Evolutionary conservation across 2,329 filamentous ascomycete species (phyloP), one percentile per base, ranked within the genome.

Genomic region (Botrytis byssoidea): DNA sequence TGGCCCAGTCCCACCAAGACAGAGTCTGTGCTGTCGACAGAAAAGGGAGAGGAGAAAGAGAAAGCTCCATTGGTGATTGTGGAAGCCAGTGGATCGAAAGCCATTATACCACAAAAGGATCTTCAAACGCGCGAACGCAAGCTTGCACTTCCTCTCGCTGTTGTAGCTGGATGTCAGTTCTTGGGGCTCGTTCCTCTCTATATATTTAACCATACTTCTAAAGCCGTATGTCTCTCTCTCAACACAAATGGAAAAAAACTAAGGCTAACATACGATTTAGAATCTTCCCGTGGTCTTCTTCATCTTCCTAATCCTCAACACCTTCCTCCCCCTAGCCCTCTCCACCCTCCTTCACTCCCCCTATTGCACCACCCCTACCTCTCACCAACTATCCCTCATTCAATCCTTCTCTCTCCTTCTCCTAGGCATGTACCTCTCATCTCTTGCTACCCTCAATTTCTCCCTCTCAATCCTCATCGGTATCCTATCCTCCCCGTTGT

Each of bases 371-470:
- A 83, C 82, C 37, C 89, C 90, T 1, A 90, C 89, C 0, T 77
- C 82, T 6, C 93, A 95, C 80, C 91, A 95, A 80, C 90, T 92
- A 79, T 88, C 90, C 66, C 88, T 98, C 70, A 90, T 94, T 76
- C 95, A 97, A 81, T 96, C 92, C 74, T 94, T 98, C 85, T 97
- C 94, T 9, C 89, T 98, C n/a, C 89, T 99, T 20, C 86, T 97
- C 16, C 88, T 98, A 0, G 96, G 96, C 79, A 93, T 98, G 85
- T 95, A 94, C 79, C 90, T 99, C 76, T 95, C 95, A 20, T 92
- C 95, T 0, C 91, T 99, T 20, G 95, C 96, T 3, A 99, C 95
- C 0, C 88, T 99, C 70, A 99, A 99, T 83, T 99, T 99, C 86
- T 94, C 92, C 4, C 90, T 98, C 22, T 91, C 94, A 66, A 91